Evolutionary conservation across 208 protist species (phyloP), one percentile per base, ranked within the genome.

Genomic region (Blastocrithidia nonstop): DNA sequence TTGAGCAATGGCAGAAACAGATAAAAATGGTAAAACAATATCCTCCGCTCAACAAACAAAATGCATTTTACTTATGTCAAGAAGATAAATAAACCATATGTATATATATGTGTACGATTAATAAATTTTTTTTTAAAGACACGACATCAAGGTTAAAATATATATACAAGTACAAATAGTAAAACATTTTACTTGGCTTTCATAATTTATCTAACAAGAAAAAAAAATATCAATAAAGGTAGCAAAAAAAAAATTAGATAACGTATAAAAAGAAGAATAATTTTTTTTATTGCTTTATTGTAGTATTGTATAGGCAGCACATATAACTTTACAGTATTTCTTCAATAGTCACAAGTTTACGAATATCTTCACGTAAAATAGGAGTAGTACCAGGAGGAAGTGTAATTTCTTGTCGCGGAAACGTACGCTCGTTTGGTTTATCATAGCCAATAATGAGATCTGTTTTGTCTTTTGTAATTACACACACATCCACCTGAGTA

Each of bases 401-500:
- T 9, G 32, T 26, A 28, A 87, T 64, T 5, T 87, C 58, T 40
- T 82, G 76, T 22, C 71, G 72, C 3, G 84, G 84, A 66, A 77
- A 63, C 52, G 59, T 79, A 25, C 84, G 84, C 52, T 84, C 62
- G 59, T 87, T 88, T 31, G 84, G 76, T 61, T 81, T 69, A 50
- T 88, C 74, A 56, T 82, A 88, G 37, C 79, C 84, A 37, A 88
- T 86, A 3, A 67, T 58, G 32, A 89, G 57, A 47, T 93, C 84
- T 27, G 76, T 88, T 63, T 78, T 75, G 20, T 60, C 48, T 60
- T 81, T 88, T 6, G 79, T 93, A 63, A 99, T 98, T 7, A 99
- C 91, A 48, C 82, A 96, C 17, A 99, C 33, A 71, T 99, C 97
- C n/a, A 99, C 96, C 79, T 99, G 98, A 28, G 81, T 93, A 50